phyloP scores from a whole-genome alignment of 768 basidiomycete species.

The Kwoniella sp. region DNA sequence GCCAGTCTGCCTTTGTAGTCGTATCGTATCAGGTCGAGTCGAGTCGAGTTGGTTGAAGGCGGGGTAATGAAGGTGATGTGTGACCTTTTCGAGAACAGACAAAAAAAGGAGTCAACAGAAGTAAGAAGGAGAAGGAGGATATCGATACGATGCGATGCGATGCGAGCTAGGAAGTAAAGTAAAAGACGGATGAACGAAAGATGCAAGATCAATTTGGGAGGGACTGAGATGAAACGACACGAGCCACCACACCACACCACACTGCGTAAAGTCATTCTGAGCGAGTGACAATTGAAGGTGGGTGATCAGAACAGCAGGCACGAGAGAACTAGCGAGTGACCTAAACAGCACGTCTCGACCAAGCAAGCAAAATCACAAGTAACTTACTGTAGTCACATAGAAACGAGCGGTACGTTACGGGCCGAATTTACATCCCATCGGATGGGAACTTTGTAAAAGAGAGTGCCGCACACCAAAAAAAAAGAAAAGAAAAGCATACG shows the following conservation, averaged over 20 bases:
- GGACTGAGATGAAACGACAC: no score
- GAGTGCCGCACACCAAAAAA: no score
- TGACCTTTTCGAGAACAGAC: no score
- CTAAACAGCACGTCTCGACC: no score
- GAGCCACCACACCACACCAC: neutral
- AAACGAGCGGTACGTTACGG: no score
- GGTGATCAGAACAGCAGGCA: neutral
- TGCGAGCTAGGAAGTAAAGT: neutral
- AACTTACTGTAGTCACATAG: neutral
- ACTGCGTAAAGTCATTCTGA: no score
- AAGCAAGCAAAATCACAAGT: neutral
- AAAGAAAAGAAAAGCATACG: no score
- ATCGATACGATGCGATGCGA: neutral
- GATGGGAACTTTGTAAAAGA: no score
- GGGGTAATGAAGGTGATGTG: no score
- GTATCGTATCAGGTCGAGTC: neutral
- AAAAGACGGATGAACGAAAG: neutral
- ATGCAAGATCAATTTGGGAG: neutral
- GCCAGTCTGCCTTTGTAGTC: neutral
- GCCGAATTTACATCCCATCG: no score
- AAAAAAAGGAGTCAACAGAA: neutral
- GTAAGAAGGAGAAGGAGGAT: neutral
- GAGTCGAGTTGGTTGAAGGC: no score
- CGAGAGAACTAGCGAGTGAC: no score
- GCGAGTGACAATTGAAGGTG: neutral